Conservation (phyloP, 1,139 yeast species). For the Sugiyamaella neomexicana region DNA sequence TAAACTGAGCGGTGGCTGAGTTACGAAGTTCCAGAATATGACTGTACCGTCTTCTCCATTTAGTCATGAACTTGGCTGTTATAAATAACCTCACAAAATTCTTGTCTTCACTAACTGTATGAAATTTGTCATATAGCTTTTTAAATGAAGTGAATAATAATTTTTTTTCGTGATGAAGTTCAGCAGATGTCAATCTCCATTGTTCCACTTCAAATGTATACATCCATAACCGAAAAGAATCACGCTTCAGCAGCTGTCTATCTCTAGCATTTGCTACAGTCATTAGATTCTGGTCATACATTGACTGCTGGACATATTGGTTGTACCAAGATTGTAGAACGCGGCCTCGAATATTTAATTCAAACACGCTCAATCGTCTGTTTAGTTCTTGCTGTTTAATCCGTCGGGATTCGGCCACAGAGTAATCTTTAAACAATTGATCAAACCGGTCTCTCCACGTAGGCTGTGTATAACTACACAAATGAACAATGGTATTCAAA, state of each 20-base stretch:
- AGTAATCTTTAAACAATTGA: constrained; percentile 25
- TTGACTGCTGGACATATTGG: constrained; percentile 19
- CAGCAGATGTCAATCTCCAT: constrained; percentile 16
- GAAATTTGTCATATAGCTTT: constrained; percentile 9
- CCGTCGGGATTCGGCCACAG: constrained; percentile 18
- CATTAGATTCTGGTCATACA: constrained; percentile 16
- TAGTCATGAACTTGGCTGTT: constrained; percentile 8
- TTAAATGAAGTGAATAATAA: constrained; percentile 5
- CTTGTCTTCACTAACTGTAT: constrained; percentile 9
- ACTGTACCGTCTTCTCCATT: constrained; percentile 8
- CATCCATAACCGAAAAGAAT: constrained; percentile 19
- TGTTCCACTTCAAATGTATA: constrained; percentile 10
- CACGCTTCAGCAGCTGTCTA: constrained; percentile 20
- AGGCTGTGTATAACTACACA: constrained; percentile 25
- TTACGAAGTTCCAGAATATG: background rate
- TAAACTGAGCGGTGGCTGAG: background rate
- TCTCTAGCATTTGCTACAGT: constrained; percentile 18
- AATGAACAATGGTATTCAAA: constrained; percentile 25
- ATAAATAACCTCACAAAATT: constrained; percentile 11
- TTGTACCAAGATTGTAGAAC: constrained; percentile 7
- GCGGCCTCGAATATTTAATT: background rate
- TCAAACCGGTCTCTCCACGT: constrained; percentile 28
- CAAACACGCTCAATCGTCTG: background rate
- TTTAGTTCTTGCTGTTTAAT: constrained; percentile 7
- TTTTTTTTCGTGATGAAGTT: constrained; percentile 2